Evolutionary conservation across 257 asterid species (phyloP).

Genomic region (Forsythia suspensa): DNA sequence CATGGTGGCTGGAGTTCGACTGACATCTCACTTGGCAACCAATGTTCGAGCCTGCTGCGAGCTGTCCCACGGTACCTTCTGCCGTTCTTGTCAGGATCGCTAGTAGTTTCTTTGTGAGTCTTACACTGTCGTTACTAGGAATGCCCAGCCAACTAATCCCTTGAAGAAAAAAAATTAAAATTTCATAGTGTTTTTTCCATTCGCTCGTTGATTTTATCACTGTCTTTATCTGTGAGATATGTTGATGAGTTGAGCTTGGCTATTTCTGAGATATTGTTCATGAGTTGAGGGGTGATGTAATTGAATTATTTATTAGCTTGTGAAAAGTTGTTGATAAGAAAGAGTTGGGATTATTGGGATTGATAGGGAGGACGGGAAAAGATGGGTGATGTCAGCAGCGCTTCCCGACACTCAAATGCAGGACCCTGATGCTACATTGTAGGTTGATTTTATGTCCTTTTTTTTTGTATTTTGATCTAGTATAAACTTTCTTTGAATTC

Average conservation of each 20-base stretch:
- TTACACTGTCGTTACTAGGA: slow-evolving; percentile 43
- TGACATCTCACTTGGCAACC: slow-evolving; percentile 72
- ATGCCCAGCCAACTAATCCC: slow-evolving; percentile 16
- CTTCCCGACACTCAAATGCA: slow-evolving; percentile 37
- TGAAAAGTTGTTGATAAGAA: slow-evolving; percentile 45
- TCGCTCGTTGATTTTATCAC: neutral
- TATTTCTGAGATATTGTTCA: neutral
- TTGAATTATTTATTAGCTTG: slow-evolving; percentile 28
- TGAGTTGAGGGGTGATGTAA: slow-evolving; percentile 23
- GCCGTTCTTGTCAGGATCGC: slow-evolving; percentile 99
- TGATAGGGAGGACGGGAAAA: slow-evolving; percentile 56
- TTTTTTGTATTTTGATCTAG: slow-evolving; percentile 11
- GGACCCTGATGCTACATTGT: slow-evolving; percentile 37
- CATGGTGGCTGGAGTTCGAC: slow-evolving; percentile 45
- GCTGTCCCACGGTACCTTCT: slow-evolving; percentile 94
- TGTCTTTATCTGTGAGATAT: slow-evolving; percentile 4
- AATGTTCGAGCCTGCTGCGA: slow-evolving; percentile 85
- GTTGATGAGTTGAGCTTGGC: slow-evolving; percentile 7
- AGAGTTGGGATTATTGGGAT: slow-evolving; percentile 58
- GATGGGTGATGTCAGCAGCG: slow-evolving; percentile 62
- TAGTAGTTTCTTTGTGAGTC: slow-evolving; percentile 81
- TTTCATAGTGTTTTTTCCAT: neutral
- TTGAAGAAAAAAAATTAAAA: neutral
- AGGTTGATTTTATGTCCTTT: slow-evolving; percentile 39
- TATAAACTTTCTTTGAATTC: slow-evolving; percentile 4